Base-by-base conservation (phyloP, 192 early-diverging fungal species). In the Lobosporangium transversale region DNA sequence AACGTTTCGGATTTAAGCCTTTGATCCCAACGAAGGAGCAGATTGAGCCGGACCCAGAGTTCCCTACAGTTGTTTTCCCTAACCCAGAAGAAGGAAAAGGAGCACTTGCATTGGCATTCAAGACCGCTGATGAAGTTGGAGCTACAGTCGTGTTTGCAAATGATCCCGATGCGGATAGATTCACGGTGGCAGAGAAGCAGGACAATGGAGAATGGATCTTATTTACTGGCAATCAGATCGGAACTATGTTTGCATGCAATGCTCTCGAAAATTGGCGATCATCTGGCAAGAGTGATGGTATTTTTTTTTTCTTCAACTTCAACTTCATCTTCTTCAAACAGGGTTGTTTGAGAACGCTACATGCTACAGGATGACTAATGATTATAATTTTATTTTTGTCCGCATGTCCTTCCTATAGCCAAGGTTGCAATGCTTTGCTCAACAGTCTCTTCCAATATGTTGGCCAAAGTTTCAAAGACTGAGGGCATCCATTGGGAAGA, bases 81-180 rank as follows among this genome's bases (percentile, higher is more conserved):
- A 93, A 94, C 63, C 90, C 91, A 10, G 96, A 98, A 65, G 96
- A 98, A 75, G 90, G 90, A 23, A 91, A 89, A 69, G 95, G 95
- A 59, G 91, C 65, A 7, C 49, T 87, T 79, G 85, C 75, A 14
- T 62, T 92, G 68, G 92, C 94, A 27, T 91, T 92, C 56, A 74
- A 83, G 18, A 75, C 87, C 44, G 94, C 94, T 1, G 85, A 91
- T 42, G 61, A 64, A 23, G 62, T 73, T 42, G 83, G 83, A 31
- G 69, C 83, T 20, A 62, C 56, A 12, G 68, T 97, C 18, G 92
- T 98, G 9, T 78, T 98, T 35, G 95, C 95, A 17, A 98, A 98
- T 76, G 96, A 98, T 70, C 96, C 96, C 1, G 96, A 98, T 78
- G 93, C 94, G 18, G 96, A 98, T 79, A 87, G 96, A 32, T 88